phyloP scores from a whole-genome alignment of 2,329 filamentous ascomycete genomes.

The Aureobasidium zeae region DNA sequence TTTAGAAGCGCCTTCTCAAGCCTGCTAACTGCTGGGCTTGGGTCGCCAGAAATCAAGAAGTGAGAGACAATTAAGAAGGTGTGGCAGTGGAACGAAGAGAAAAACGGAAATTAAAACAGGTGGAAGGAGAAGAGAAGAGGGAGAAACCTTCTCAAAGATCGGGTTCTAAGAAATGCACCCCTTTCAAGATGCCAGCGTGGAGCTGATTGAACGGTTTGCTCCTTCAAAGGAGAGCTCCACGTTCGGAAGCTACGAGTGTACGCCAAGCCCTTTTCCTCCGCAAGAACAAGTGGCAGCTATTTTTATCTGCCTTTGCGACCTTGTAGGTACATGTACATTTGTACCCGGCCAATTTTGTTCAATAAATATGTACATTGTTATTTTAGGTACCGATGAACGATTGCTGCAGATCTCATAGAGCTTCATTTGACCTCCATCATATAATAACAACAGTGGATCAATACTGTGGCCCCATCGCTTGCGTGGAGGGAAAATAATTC shows the following conservation, averaged over 20 bases:
- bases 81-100: constrained; percentile 5
- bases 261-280: not conserved
- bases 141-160: constrained; percentile 3
- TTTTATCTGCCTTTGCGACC: constrained; percentile 1
- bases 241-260: constrained; percentile 1
- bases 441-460: no score
- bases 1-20: constrained; percentile 12
- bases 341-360: no score
- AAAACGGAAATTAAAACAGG: constrained; percentile 10
- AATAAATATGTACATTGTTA: no score
- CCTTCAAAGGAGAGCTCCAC: constrained; percentile 1
- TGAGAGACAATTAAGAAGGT: not conserved
- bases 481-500: no score
- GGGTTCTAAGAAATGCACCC: constrained; percentile 7
- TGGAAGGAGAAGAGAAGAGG: constrained; percentile 6
- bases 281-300: constrained; percentile 11
- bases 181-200: constrained; percentile 16
- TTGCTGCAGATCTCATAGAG: no score
- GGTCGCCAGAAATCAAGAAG: constrained; percentile 4
- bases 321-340: no score
- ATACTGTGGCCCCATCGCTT: no score
- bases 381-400: no score
- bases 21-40: constrained; percentile 5
- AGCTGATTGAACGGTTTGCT: constrained; percentile 10
- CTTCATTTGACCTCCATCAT: no score